Percentiles rank a stretch among this genome's conserved stretches.
Conservation (phyloP, 2,329 filamentous ascomycete species). For the Bipolaris zeicola region DNA sequence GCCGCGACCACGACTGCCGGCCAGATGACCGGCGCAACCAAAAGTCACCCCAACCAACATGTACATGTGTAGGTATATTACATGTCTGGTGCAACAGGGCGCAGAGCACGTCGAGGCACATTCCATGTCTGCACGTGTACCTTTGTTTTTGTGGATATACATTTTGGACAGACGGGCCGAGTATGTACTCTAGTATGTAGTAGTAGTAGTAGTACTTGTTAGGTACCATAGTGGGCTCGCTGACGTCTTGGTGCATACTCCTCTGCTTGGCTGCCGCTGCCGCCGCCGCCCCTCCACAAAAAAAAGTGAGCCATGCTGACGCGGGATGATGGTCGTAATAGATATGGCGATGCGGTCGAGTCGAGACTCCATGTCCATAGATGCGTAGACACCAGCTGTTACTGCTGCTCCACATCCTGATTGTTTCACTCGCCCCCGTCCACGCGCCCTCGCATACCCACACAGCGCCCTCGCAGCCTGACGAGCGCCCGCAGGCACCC, state of each 20-base stretch:
- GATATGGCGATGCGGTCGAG: neutral
- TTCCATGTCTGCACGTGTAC: too few species aligned
- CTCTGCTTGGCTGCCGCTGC: neutral
- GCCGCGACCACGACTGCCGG: too few species aligned
- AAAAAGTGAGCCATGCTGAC: constrained; percentile 15
- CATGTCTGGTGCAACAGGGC: too few species aligned
- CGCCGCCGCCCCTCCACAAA: constrained; percentile 5
- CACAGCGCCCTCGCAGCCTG: constrained; percentile 9
- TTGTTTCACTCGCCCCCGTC: constrained; percentile 21
- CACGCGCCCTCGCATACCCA: constrained; percentile 19
- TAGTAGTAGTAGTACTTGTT: neutral
- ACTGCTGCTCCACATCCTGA: neutral
- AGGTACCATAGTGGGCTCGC: neutral
- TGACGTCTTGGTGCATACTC: constrained; percentile 13
- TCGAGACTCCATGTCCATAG: neutral
- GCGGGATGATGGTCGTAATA: constrained; percentile 1
- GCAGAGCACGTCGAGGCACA: too few species aligned
- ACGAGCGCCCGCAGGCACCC: constrained; percentile 10
- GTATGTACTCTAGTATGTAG: neutral
- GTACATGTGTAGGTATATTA: neutral
- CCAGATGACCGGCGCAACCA: too few species aligned
- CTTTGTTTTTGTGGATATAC: too few species aligned
- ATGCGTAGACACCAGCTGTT: neutral
- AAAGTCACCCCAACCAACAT: neutral
- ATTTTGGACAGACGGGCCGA: neutral